Evolutionary conservation across 2,329 filamentous ascomycete species (phyloP).

Genomic region (Ophiostoma ips): DNA sequence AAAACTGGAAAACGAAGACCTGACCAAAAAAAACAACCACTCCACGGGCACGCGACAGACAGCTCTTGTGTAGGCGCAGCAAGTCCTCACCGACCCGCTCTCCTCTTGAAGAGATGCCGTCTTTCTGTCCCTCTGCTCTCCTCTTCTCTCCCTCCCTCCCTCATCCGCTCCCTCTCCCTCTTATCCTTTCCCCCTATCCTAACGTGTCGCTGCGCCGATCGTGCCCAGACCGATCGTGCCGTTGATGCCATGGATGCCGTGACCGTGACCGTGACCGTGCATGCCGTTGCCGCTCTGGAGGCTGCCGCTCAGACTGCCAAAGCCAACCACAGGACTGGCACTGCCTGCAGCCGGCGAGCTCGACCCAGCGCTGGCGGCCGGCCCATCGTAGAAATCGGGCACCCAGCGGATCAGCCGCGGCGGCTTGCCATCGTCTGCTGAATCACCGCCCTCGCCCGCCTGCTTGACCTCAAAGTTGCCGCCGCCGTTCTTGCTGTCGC

Average conservation of each 20-base stretch:
- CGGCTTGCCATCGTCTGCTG: slow-evolving; percentile 26
- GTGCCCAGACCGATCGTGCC: neutral
- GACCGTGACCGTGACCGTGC: neutral
- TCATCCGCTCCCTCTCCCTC: too few relatives aligned
- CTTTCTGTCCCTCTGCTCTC: too few relatives aligned
- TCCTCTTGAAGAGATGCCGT: neutral
- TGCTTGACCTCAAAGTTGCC: slow-evolving; percentile 65
- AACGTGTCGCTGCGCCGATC: neutral
- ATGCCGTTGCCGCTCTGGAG: slow-evolving; percentile 20
- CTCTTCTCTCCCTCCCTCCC: neutral
- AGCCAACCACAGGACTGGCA: neutral
- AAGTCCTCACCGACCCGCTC: slow-evolving; percentile 10
- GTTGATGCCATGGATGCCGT: neutral
- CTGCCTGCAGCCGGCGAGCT: neutral
- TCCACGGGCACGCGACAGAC: neutral
- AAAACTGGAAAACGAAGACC: neutral
- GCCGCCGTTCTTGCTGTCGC: slow-evolving; percentile 72
- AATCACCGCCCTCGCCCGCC: neutral
- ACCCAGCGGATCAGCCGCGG: slow-evolving; percentile 38
- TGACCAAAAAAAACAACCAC: neutral
- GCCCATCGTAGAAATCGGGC: slow-evolving; percentile 22
- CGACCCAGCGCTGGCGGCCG: neutral
- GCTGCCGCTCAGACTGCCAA: neutral
- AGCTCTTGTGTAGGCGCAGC: neutral
- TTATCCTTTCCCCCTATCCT: too few relatives aligned